Evolutionary conservation across 1,139 yeast species (phyloP), one percentile per base, ranked within the genome.

Genomic region (Yamadazyma triangularis): DNA sequence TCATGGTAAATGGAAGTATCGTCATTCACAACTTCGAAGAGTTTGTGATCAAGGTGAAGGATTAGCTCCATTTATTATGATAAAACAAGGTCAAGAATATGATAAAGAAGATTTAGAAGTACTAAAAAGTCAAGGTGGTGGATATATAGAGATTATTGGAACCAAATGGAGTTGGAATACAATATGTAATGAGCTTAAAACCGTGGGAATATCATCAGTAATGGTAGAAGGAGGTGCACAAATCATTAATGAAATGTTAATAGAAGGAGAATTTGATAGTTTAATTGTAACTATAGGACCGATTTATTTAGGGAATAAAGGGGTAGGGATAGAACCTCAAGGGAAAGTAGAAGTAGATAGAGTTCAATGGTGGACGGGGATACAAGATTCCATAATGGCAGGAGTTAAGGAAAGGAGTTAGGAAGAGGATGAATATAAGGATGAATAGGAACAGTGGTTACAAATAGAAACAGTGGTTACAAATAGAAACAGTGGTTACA

Each of bases 161-260:
- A 29, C 41, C 19, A 32, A 30, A 4, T 44, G 68, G 13, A 58
- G 61, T 26, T 88, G 96, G 96, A 39, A 42, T 0, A 34, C 40
- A 1, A 58, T 89, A 0, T 48, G 82, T 10, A 33, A 41, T 0
- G 46, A 45, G 12, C 56, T 88, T 24, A 45, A 45, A 1, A 45
- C 50, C 8, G 44, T 48, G 6, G 75, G 73, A 0, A 50, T 88
- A 2, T 41, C 57, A 2, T 81, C 94, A 1, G 60, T 91, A 4
- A 91, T 91, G 98, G 71, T 91, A 4, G 98, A 91, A 59, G 98
- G 98, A 20, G 98, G 98, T 0, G 96, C 96, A 0, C 53, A 46
- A 4, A 72, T 91, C 2, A 87, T 91, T 32, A 81, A 82, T 41
- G 73, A 73, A 18, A 54, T 89, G 26, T 54, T 91, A 9, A 38